phyloP scores from a whole-genome alignment of 1,284 basidiomycete species.

The Trametes hirsuta region DNA sequence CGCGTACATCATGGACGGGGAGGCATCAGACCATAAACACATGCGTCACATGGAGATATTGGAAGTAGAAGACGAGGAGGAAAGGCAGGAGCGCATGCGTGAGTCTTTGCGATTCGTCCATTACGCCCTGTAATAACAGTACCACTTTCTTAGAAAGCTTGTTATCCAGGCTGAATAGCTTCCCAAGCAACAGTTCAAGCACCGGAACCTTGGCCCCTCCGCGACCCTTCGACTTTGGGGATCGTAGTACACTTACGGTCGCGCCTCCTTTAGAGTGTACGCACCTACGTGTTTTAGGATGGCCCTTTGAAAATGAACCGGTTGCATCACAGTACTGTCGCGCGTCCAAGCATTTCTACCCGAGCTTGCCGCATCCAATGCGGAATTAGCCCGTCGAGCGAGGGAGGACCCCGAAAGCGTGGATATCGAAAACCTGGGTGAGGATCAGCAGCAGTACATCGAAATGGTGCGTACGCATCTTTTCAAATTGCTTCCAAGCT shows the following conservation, averaged over 20 bases:
- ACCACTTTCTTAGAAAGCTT: constrained; percentile 28
- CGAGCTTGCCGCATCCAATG: constrained; percentile 63
- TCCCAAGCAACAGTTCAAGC: background rate
- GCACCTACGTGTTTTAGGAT: constrained; percentile 21
- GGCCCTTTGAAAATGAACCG: background rate
- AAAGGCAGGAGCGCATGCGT: constrained; percentile 39
- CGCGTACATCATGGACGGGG: too few relatives aligned
- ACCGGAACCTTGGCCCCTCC: background rate
- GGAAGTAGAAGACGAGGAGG: constrained; percentile 40
- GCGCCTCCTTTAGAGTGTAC: constrained; percentile 38
- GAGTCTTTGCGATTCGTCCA: constrained; percentile 15
- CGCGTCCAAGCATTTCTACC: constrained; percentile 69
- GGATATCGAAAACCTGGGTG: constrained; percentile 63
- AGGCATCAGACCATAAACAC: background rate
- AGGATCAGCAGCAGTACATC: constrained; percentile 53
- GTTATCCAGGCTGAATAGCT: constrained; percentile 31
- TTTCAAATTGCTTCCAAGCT: background rate
- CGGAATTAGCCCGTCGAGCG: constrained; percentile 46
- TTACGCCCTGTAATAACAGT: too few relatives aligned
- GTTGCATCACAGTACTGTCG: constrained; percentile 49
- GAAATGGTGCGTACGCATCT: constrained; percentile 57
- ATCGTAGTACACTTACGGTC: constrained; percentile 31
- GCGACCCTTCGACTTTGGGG: constrained; percentile 32
- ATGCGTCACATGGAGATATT: constrained; percentile 25
- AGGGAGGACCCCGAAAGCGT: constrained; percentile 55